Evolutionary conservation across 768 basidiomycete species (phyloP).

Genomic region (Kwoniella newhampshirensis): DNA sequence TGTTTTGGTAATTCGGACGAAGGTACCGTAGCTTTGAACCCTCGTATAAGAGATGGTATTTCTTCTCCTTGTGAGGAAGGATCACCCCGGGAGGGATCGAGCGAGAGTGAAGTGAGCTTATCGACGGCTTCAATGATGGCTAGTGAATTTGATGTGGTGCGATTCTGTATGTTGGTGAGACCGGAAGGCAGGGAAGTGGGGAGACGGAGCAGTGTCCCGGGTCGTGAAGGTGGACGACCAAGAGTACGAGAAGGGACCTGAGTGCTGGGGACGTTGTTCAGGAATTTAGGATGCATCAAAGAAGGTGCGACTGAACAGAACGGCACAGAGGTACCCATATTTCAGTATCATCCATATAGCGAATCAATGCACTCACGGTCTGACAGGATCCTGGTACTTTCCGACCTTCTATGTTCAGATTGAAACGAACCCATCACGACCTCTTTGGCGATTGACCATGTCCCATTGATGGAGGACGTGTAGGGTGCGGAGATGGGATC

Average conservation of each 20-base stretch:
- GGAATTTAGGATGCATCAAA: conserved; percentile 45
- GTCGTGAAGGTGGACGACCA: conserved; percentile 20
- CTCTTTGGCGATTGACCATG: conserved; percentile 47
- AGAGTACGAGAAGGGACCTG: conserved; percentile 20
- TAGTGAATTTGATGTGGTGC: conserved; percentile 47
- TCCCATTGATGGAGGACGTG: conserved; percentile 33
- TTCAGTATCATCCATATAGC: too few species aligned
- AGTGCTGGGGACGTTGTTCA: conserved; percentile 23
- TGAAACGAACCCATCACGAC: conserved; percentile 48
- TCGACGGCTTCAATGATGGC: conserved; percentile 52
- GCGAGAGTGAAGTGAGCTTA: conserved; percentile 34
- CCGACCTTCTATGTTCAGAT: conserved; percentile 45
- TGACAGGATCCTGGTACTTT: conserved; percentile 47
- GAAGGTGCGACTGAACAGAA: conserved; percentile 42
- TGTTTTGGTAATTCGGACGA: conserved; percentile 76
- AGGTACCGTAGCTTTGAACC: conserved; percentile 93
- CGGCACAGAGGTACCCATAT: not conserved
- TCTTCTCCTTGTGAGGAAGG: conserved; percentile 12
- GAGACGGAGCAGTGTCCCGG: conserved; percentile 30
- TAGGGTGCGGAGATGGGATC: conserved; percentile 43
- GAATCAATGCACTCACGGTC: conserved; percentile 50
- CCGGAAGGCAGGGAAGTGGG: conserved; percentile 38
- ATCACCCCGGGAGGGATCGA: conserved; percentile 15
- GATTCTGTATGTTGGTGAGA: conserved; percentile 27
- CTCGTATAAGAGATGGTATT: conserved; percentile 63